Evolutionary conservation across 2,329 filamentous ascomycete genomes (phyloP).

Genomic region (Curvularia sp.): DNA sequence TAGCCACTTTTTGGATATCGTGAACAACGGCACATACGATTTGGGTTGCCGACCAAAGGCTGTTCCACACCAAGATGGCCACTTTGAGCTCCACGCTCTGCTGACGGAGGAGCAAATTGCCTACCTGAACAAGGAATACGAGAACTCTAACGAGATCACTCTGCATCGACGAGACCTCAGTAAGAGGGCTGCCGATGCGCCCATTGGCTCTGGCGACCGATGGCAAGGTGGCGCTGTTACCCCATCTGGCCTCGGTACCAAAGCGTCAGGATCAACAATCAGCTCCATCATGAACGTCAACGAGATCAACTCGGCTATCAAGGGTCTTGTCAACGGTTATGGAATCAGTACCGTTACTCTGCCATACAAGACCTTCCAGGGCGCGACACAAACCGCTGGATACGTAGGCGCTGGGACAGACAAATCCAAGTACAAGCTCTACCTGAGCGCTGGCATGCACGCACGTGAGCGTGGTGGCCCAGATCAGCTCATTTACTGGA

Average conservation of each 20-base stretch:
- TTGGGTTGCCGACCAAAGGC: conserved; percentile 46
- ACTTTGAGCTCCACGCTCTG: conserved; percentile 43
- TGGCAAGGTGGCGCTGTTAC: conserved; percentile 52
- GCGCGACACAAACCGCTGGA: conserved; percentile 51
- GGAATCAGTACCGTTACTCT: conserved; percentile 53
- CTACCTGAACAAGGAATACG: conserved; percentile 39
- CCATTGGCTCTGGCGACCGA: conserved; percentile 51
- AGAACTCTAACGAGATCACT: conserved; percentile 29
- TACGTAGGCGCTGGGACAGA: conserved; percentile 56
- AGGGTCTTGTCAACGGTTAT: conserved; percentile 53
- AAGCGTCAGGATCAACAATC: conserved; percentile 48
- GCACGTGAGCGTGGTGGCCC: conserved; percentile 65
- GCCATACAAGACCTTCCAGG: conserved; percentile 56
- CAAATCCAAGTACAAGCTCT: conserved; percentile 55
- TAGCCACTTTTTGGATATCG: conserved; percentile 42
- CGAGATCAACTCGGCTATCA: conserved; percentile 56
- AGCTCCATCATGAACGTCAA: conserved; percentile 55
- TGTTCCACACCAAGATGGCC: conserved; percentile 37
- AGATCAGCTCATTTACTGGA: conserved; percentile 65
- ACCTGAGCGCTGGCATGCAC: conserved; percentile 63
- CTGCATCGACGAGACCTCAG: conserved; percentile 32
- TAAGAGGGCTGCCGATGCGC: conserved; percentile 42
- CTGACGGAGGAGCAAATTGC: conserved; percentile 45
- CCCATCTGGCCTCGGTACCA: conserved; percentile 54
- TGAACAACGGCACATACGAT: conserved; percentile 46